Conservation (phyloP, 2,329 filamentous ascomycete genomes). For the Fusarium tupiense region DNA sequence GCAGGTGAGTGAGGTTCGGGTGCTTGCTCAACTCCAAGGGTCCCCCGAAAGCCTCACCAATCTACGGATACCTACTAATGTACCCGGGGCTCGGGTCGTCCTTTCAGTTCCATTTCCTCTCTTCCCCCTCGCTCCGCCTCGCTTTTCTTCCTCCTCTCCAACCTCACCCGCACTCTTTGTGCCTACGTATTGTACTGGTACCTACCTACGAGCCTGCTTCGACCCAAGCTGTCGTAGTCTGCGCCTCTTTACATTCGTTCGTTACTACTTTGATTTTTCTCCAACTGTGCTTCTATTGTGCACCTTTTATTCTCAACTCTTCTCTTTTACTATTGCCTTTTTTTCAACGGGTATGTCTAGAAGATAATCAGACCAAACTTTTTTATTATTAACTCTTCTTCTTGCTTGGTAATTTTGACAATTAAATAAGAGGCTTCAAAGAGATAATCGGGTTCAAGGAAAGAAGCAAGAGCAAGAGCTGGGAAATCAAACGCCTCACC, state of each 20-base stretch:
- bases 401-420: slow-evolving; percentile 28
- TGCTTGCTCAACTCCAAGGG: slow-evolving; percentile 22
- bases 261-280: slow-evolving; percentile 24
- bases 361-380: slow-evolving; percentile 26
- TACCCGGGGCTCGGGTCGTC: slow-evolving; percentile 3
- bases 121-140: slow-evolving; percentile 3
- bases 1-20: slow-evolving; percentile 5
- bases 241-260: slow-evolving; percentile 34
- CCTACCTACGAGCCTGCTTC: slow-evolving; percentile 32
- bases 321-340: slow-evolving; percentile 5
- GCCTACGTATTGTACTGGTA: background rate
- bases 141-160: slow-evolving; percentile 16
- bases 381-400: background rate
- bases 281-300: background rate
- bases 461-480: slow-evolving; percentile 24
- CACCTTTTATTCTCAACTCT: background rate
- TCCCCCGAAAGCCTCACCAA: slow-evolving; percentile 25
- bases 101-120: slow-evolving; percentile 9
- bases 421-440: slow-evolving; percentile 9
- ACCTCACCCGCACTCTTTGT: slow-evolving; percentile 31
- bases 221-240: slow-evolving; percentile 37
- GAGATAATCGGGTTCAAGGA: slow-evolving; percentile 9
- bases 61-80: background rate
- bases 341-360: slow-evolving; percentile 11
- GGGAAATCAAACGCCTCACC: slow-evolving; percentile 23